Conservation (phyloP, 116 monocot genomes). For the Phalaenopsis hybrid region DNA sequence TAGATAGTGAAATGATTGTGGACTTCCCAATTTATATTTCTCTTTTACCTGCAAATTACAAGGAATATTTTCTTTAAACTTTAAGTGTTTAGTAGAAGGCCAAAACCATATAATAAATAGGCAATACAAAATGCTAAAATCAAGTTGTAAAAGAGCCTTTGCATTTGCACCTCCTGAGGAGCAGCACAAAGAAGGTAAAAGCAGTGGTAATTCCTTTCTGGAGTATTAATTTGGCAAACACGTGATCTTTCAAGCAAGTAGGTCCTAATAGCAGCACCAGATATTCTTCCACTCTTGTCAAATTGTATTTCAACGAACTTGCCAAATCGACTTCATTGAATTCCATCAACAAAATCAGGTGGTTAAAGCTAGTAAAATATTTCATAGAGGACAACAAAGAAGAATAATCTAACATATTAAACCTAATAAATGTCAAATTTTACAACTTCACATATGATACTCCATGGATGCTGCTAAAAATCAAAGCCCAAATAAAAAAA, state of each 20-base stretch:
- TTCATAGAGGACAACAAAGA: not conserved
- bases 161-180: slow-evolving; percentile 24
- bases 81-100: not conserved
- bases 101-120: not conserved
- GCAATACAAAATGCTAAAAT: not conserved
- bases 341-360: not conserved
- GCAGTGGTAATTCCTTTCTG: slow-evolving; percentile 49
- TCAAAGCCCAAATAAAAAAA: not conserved
- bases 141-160: not conserved
- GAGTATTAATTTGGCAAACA: slow-evolving; percentile 42
- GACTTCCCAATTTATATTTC: slow-evolving; percentile 35
- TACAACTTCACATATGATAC: not conserved
- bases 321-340: slow-evolving; percentile 37
- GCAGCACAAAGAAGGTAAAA: slow-evolving; percentile 54
- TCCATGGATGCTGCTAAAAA: not conserved
- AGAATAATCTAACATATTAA: not conserved
- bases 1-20: slow-evolving; percentile 52
- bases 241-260: slow-evolving; percentile 49
- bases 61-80: not conserved
- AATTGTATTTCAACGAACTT: slow-evolving; percentile 57
- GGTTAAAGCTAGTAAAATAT: not conserved
- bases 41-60: slow-evolving; percentile 26
- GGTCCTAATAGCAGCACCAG: slow-evolving; percentile 46
- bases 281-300: slow-evolving; percentile 48
- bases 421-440: slow-evolving; percentile 4